Base-by-base conservation (phyloP, 768 basidiomycete genomes). In the Podaxis sp. region DNA sequence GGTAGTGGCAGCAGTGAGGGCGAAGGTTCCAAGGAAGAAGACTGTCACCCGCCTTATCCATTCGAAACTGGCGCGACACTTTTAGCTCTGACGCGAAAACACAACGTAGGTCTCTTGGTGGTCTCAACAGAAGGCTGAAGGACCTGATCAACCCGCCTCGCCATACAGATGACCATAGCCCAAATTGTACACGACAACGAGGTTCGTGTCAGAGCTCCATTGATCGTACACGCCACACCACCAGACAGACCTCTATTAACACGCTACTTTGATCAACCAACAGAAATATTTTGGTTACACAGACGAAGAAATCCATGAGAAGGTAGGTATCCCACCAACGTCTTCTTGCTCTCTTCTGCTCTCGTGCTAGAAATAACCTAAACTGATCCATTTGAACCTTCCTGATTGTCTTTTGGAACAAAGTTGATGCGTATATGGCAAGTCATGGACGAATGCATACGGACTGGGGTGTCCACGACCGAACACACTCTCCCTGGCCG, bases 141-240 rank as follows among this genome's bases (percentile, higher is more conserved):
- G 7, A 11, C 7, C 47, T 48, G 18, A 48, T 48, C 3, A 25
- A 23, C 6, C 28, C 32, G 32, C 32, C 16, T 50, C 11, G 42
- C 7, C 50, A 56, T 54, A 35, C 66, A 95, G 93, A 83, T 95
- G 80, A 93, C 93, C 2, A 95, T 96, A 65, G 92, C 94, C 9
- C 94, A 96, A 74, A 89, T 94, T 53, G 93, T 96, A 1, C 91
- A 92, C 70, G 90, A 95, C 72, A 97, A 97, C 68, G 94, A 97
- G 73, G 82, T 84, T 37, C 46, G 37, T 25, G 5, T 14, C 44
- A 38, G 37, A 16, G 50, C 9, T 9, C 40, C 25, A 13, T 16
- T 36, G 2, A 32, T 7, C 28, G 7, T 32, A 5, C 42, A 16
- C 23, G 14, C 11, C 32, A 47, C 44, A 7, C 13, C 40, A 42